These are phyloP conservation scores for Aspergillus terreus DNA, from an alignment of 2,329 filamentous ascomycete genomes.

Conservation along the genomic window DNA sequence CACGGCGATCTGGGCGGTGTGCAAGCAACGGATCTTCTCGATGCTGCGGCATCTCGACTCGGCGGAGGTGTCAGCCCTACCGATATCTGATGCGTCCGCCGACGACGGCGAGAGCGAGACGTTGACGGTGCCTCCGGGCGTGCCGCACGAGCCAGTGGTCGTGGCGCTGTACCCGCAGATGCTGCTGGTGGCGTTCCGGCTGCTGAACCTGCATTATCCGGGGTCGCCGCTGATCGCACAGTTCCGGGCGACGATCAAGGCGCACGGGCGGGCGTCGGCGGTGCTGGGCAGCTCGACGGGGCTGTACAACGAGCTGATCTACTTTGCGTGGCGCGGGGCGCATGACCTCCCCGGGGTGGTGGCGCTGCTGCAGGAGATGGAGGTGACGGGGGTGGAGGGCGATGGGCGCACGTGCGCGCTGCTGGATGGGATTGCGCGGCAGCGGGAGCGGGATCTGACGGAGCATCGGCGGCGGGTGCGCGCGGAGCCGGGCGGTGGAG, in stretches of 20 bases:
- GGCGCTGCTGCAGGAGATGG: conserved; percentile 42
- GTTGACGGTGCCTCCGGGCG: conserved; percentile 29
- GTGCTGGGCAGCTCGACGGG: conserved; percentile 40
- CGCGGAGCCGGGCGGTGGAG: neutral
- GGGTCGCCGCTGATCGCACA: conserved; percentile 38
- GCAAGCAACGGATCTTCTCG: conserved; percentile 38
- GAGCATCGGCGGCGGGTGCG: conserved; percentile 9
- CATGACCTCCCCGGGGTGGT: conserved; percentile 39
- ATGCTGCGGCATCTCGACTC: conserved; percentile 28
- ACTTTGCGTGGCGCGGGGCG: conserved; percentile 40
- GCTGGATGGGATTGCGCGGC: conserved; percentile 27
- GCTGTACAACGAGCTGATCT: conserved; percentile 44
- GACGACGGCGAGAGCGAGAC: neutral
- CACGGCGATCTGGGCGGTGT: conserved; percentile 36
- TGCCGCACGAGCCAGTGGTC: conserved; percentile 31
- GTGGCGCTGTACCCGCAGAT: conserved; percentile 39
- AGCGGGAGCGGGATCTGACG: conserved; percentile 22
- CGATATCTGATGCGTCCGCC: neutral
- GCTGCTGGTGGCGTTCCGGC: conserved; percentile 38
- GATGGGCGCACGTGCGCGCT: conserved; percentile 31
- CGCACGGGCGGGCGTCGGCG: conserved; percentile 39
- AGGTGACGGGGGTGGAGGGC: conserved; percentile 38
- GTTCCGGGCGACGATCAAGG: conserved; percentile 38
- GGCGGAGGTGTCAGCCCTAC: neutral
- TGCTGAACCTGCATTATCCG: conserved; percentile 39